Percentiles rank a stretch among this genome's conserved stretches.
Conservation (phyloP, 352 stramenopile genomes). For the Phytophthora quininea region DNA sequence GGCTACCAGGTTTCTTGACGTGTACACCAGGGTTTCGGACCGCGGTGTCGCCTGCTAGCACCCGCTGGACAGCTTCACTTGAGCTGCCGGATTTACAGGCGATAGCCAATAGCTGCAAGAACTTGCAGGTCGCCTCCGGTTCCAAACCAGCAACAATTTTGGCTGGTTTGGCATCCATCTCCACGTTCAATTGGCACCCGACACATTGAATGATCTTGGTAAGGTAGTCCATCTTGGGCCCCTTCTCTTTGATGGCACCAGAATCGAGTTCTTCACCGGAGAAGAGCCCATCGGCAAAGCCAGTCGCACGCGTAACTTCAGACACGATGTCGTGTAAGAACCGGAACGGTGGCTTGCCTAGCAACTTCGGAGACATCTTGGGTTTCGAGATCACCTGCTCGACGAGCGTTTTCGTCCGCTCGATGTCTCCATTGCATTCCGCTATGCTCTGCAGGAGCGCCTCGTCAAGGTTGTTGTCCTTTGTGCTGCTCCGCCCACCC, state of each 20-base stretch:
- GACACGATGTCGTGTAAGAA: conserved; percentile 89
- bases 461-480: conserved; percentile 49
- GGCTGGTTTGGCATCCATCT: conserved; percentile 84
- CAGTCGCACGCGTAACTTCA: conserved; percentile 78
- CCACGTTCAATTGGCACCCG: conserved; percentile 86
- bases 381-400: conserved; percentile 85
- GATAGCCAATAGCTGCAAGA: conserved; percentile 91
- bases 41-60: conserved; percentile 62
- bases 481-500: conserved; percentile 39
- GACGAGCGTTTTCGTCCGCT: conserved; percentile 74
- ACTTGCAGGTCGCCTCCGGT: conserved; percentile 93
- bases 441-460: conserved; percentile 58
- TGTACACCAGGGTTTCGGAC: conserved; percentile 38
- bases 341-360: conserved; percentile 87
- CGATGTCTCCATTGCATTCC: conserved; percentile 79
- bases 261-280: conserved; percentile 90
- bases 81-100: conserved; percentile 75
- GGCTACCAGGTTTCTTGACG: conserved; percentile 47
- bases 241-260: conserved; percentile 92
- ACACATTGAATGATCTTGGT: conserved; percentile 92
- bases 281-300: conserved; percentile 88
- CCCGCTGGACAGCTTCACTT: conserved; percentile 68
- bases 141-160: conserved; percentile 94
- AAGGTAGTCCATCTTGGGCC: conserved; percentile 92
- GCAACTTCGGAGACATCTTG: conserved; percentile 85